phyloP scores from a whole-genome alignment of 2,329 filamentous ascomycete genomes.

The Aspergillus quadrilineatus region DNA sequence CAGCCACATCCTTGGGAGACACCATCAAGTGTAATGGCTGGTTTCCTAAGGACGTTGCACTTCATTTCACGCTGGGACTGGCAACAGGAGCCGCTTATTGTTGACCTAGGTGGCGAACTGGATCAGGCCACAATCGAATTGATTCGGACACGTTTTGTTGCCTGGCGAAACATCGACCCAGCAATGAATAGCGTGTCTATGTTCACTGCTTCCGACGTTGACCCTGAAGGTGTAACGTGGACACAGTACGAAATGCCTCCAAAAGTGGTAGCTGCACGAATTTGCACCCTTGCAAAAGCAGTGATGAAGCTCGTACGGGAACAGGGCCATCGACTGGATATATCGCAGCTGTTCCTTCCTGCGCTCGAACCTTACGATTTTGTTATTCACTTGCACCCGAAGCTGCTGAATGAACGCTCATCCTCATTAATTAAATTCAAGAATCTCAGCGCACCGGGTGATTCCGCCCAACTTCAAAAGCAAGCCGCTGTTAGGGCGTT shows the following conservation, averaged over 20 bases:
- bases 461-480: slow-evolving; percentile 49
- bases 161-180: slow-evolving; percentile 85
- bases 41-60: slow-evolving; percentile 76
- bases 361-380: slow-evolving; percentile 80
- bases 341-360: slow-evolving; percentile 67
- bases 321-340: slow-evolving; percentile 54
- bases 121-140: slow-evolving; percentile 59
- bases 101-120: slow-evolving; percentile 69
- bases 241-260: slow-evolving; percentile 68
- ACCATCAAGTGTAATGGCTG: slow-evolving; percentile 74
- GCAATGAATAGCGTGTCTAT: slow-evolving; percentile 79
- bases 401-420: slow-evolving; percentile 45
- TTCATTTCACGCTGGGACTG: slow-evolving; percentile 90
- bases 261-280: slow-evolving; percentile 78
- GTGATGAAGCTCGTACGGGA: slow-evolving; percentile 63
- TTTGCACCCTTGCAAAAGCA: slow-evolving; percentile 77
- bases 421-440: slow-evolving; percentile 61
- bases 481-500: slow-evolving; percentile 64
- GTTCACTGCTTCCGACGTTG: slow-evolving; percentile 77
- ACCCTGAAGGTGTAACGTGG: slow-evolving; percentile 76
- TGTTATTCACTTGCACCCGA: slow-evolving; percentile 67
- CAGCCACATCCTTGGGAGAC: slow-evolving; percentile 76
- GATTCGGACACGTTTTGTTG: slow-evolving; percentile 71
- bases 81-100: slow-evolving; percentile 75
- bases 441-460: slow-evolving; percentile 64